A percentile compares a stretch with the other conserved stretches of the same genome.
phyloP scores from a whole-genome alignment of 306 rosid genomes.

The Oemleria cerasiformis region DNA sequence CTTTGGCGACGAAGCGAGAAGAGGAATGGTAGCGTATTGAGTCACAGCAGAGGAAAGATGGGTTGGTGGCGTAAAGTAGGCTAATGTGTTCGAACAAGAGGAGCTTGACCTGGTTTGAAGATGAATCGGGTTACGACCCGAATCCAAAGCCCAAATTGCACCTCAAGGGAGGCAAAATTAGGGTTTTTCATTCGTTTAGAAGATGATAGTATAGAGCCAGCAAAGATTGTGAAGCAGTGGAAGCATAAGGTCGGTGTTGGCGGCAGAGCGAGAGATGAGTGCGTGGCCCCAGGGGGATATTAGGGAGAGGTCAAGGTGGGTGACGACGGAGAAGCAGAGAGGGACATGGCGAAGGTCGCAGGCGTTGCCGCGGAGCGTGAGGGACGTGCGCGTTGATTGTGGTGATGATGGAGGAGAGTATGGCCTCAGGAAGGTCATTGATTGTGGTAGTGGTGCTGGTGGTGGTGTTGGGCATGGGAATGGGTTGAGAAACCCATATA shows the following conservation, averaged over 20 bases:
- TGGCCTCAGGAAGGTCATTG: slow-evolving; percentile 67
- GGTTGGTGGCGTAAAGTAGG: slow-evolving; percentile 89
- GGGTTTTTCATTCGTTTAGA: slow-evolving; percentile 70
- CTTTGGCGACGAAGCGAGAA: slow-evolving; percentile 80
- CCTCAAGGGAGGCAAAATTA: slow-evolving; percentile 71
- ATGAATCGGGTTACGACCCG: slow-evolving; percentile 62
- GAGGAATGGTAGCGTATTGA: slow-evolving; percentile 85
- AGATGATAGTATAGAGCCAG: slow-evolving; percentile 88
- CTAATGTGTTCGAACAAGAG: slow-evolving; percentile 72
- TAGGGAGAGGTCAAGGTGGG: slow-evolving; percentile 67
- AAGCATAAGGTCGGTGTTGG: slow-evolving; percentile 54
- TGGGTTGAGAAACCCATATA: too few species aligned
- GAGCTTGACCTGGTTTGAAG: slow-evolving; percentile 59
- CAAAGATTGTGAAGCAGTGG: slow-evolving; percentile 95
- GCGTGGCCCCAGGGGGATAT: slow-evolving; percentile 89
- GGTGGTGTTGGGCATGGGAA: too few species aligned
- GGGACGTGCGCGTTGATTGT: slow-evolving; percentile 61
- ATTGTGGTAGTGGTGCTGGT: slow-evolving; percentile 21
- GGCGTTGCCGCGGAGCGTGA: slow-evolving; percentile 86
- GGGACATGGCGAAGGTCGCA: slow-evolving; percentile 69
- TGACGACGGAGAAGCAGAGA: slow-evolving; percentile 49
- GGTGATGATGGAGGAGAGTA: slow-evolving; percentile 44
- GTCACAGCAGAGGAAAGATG: slow-evolving; percentile 93
- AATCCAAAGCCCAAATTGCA: slow-evolving; percentile 79
- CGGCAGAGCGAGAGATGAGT: slow-evolving; percentile 47